A percentile compares a stretch with the other conserved stretches of the same genome.
phyloP scores from a whole-genome alignment of 176 grass and related monocot genomes.

The Musa acuminata region DNA sequence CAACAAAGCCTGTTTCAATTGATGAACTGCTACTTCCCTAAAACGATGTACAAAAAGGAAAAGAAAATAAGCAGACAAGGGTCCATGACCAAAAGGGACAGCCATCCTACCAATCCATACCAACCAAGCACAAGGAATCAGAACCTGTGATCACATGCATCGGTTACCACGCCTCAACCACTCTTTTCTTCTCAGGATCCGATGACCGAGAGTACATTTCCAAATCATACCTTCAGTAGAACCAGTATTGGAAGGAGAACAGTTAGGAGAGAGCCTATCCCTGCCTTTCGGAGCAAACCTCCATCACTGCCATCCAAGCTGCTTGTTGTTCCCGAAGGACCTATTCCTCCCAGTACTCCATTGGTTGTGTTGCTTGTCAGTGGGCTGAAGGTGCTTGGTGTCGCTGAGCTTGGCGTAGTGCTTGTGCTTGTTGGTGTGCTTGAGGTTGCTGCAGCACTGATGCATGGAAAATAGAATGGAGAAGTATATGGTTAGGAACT shows the following conservation, averaged over 20 bases:
- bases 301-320: background rate
- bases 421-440: background rate
- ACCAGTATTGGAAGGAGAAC: background rate
- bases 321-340: background rate
- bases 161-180: background rate
- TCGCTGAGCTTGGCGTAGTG: background rate
- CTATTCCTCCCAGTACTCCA: conserved; percentile 6
- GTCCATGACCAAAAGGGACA: conserved; percentile 2
- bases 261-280: background rate
- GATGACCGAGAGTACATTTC: background rate
- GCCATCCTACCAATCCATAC: background rate
- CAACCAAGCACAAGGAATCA: background rate
- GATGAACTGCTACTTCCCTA: background rate
- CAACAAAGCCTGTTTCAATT: background rate
- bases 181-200: background rate
- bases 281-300: background rate
- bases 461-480: background rate
- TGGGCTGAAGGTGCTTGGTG: background rate
- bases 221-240: background rate
- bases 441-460: conserved; percentile 2
- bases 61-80: background rate
- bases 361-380: background rate
- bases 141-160: background rate
- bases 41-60: background rate
- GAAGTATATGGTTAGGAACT: background rate